phyloP scores from a whole-genome alignment of 2,329 filamentous ascomycete genomes.

The Penicillium sp. region DNA sequence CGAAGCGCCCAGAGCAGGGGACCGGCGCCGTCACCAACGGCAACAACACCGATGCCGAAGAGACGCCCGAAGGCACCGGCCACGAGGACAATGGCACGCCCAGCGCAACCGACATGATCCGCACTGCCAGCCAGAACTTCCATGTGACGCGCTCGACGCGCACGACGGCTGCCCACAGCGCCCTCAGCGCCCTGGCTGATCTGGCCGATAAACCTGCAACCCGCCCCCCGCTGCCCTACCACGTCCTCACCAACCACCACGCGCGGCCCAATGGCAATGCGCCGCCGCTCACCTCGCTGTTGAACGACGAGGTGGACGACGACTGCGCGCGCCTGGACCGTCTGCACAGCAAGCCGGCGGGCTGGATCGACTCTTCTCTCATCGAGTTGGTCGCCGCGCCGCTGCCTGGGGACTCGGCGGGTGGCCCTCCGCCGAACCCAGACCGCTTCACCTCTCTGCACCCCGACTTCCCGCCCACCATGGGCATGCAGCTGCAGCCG shows the following conservation, averaged over 20 bases:
- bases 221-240: slow-evolving; percentile 47
- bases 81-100: slow-evolving; percentile 44
- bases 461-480: slow-evolving; percentile 44
- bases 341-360: slow-evolving; percentile 36
- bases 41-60: slow-evolving; percentile 43
- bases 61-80: slow-evolving; percentile 38
- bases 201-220: slow-evolving; percentile 51
- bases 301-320: slow-evolving; percentile 49
- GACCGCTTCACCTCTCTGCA: slow-evolving; percentile 42
- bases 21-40: slow-evolving; percentile 39
- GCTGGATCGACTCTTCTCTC: slow-evolving; percentile 44
- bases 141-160: slow-evolving; percentile 55
- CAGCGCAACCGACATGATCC: slow-evolving; percentile 56
- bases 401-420: slow-evolving; percentile 25
- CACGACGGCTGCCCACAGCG: slow-evolving; percentile 50
- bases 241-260: slow-evolving; percentile 47
- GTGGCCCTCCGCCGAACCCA: slow-evolving; percentile 33
- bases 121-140: slow-evolving; percentile 57
- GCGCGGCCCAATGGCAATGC: slow-evolving; percentile 45
- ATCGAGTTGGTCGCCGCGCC: slow-evolving; percentile 41
- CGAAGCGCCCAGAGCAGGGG: slow-evolving; percentile 45
- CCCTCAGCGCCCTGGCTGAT: slow-evolving; percentile 56
- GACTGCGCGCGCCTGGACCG: slow-evolving; percentile 44
- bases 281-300: slow-evolving; percentile 43
- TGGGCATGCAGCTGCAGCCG: slow-evolving; percentile 46